Evolutionary conservation across 805 yeast species (phyloP), one percentile per base, ranked within the genome.

Genomic region (Metschnikowia picachoensis): DNA sequence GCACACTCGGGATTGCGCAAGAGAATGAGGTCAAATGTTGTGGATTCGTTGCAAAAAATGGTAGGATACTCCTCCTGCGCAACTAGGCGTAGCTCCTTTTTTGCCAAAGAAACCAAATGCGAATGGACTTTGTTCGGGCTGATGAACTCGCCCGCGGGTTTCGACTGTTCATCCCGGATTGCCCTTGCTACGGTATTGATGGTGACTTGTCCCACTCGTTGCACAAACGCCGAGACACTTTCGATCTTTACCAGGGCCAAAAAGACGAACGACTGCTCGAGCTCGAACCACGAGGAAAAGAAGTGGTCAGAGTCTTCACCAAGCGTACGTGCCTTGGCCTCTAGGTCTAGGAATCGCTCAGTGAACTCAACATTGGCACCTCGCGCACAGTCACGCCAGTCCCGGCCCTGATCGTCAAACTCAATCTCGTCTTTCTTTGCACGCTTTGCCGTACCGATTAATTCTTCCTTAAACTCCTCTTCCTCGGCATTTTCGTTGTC

Each of bases 361-460:
- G 57, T 53, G 44, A 53, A 61, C 9, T 52, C 41, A 11, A 65
- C 61, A 57, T 85, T 85, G 1, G 68, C 68, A 3, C 80, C 87
- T 41, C 89, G 66, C 3, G 87, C 85, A 11, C 82, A 70, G 60
- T 83, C 90, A 55, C 89, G 66, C 87, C 90, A 83, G 63, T 85
- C 90, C 31, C 78, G 68, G 0, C 87, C 88, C 38, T 70, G 60
- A 27, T 77, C 74, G 59, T 82, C 87, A 59, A 79, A 76, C 40
- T 78, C 80, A 33, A 78, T 64, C 4, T 51, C 52, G 31, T 53
- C 56, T 12, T 48, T 60, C 16, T 47, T 48, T 6, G 57, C 48
- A 27, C 65, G 51, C 11, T 57, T 50, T 1, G 65, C 64, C 16
- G 55, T 51, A 11, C 49, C 55, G 35, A 35, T 42, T 7, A 44